These are phyloP conservation scores for Cladosporium halotolerans DNA, from an alignment of 2,329 filamentous ascomycete genomes.

Conservation along the genomic window DNA sequence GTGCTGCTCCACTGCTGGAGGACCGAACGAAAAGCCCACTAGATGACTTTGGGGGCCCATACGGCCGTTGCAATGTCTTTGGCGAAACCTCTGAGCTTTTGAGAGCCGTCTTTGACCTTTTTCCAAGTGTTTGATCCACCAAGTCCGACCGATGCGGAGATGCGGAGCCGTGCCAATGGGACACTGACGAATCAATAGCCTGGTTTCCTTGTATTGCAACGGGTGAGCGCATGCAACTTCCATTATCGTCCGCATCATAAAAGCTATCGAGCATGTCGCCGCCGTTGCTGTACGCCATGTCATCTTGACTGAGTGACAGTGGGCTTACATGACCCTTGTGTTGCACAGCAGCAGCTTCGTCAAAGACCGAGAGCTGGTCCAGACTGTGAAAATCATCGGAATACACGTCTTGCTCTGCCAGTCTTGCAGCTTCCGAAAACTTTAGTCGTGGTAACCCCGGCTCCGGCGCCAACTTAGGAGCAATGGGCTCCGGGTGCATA, in stretches of 20 bases:
- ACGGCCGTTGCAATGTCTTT: no score
- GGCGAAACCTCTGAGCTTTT: no score
- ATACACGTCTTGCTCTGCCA: conserved; percentile 1
- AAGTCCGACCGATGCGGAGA: no score
- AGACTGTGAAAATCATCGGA: conserved; percentile 20
- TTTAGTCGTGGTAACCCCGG: conserved; percentile 3
- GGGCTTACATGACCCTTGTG: neutral
- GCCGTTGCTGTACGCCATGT: conserved; percentile 1
- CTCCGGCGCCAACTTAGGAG: neutral
- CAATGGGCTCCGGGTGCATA: neutral
- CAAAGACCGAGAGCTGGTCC: conserved; percentile 9
- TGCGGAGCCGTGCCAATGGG: no score
- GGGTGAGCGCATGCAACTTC: no score
- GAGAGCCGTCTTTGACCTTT: no score
- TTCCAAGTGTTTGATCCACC: no score
- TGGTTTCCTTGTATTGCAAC: no score
- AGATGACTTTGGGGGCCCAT: no score
- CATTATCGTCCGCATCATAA: neutral
- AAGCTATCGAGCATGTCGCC: conserved; percentile 20
- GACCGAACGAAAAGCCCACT: conserved; percentile 1
- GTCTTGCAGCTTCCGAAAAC: conserved; percentile 7
- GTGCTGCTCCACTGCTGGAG: neutral
- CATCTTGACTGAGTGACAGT: neutral
- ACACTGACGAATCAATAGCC: no score
- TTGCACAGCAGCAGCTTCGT: conserved; percentile 1